phyloP scores from a whole-genome alignment of 2,329 filamentous ascomycete genomes.

The Calonectria honghensis region DNA sequence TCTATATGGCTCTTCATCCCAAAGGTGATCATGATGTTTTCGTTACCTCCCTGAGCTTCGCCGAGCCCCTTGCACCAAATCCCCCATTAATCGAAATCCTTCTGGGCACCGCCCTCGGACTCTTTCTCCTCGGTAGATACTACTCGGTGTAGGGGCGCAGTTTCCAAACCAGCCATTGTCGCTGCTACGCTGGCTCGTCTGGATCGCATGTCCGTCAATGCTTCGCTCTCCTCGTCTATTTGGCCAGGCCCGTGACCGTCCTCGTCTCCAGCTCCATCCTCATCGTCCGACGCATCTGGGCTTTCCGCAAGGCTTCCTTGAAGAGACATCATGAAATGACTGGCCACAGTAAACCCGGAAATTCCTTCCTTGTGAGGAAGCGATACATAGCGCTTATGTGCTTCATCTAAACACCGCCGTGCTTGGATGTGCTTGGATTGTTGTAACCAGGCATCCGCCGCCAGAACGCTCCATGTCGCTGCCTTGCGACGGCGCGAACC shows the following conservation, averaged over 20 bases:
- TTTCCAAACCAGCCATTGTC: conserved; percentile 68
- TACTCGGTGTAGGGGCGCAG: conserved; percentile 66
- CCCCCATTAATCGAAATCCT: conserved; percentile 66
- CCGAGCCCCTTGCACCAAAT: conserved; percentile 24
- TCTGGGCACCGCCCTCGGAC: conserved; percentile 52
- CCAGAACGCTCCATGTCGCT: conserved; percentile 90
- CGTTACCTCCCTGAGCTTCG: conserved; percentile 21
- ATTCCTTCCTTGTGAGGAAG: conserved; percentile 71
- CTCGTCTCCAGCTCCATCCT: conserved; percentile 61
- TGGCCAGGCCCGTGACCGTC: conserved; percentile 63
- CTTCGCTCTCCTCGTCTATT: conserved; percentile 74
- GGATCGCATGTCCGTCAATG: conserved; percentile 70
- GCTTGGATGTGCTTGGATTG: conserved; percentile 86
- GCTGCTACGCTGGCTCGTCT: conserved; percentile 74
- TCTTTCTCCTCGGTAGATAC: conserved; percentile 47
- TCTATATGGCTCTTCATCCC: conserved; percentile 39
- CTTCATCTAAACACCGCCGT: conserved; percentile 84
- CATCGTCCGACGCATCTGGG: conserved; percentile 60
- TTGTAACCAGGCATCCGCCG: conserved; percentile 88
- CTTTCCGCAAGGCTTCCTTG: conserved; percentile 70
- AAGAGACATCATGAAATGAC: conserved; percentile 71
- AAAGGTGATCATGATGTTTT: conserved; percentile 35
- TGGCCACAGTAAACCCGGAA: conserved; percentile 69
- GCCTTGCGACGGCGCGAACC: conserved; percentile 88
- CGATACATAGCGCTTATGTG: conserved; percentile 72